Evolutionary conservation across 805 yeast genomes (phyloP).

Genomic region (Teunomyces aglyptinius): DNA sequence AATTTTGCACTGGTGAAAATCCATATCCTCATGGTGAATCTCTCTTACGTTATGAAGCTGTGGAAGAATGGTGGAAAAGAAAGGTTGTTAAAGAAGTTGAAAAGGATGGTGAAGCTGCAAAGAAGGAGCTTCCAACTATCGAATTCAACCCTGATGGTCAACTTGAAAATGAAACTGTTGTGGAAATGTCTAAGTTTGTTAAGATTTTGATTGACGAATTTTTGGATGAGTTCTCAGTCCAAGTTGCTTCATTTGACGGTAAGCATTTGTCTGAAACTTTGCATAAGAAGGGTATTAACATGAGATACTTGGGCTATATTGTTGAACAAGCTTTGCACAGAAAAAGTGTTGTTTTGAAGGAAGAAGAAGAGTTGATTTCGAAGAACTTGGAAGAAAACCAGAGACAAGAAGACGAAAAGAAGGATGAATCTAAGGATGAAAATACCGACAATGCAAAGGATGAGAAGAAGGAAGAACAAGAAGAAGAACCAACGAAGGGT

Average conservation of each 20-base stretch:
- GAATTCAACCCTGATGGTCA: constrained; percentile 76
- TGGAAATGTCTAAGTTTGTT: constrained; percentile 67
- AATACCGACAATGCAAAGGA: constrained; percentile 27
- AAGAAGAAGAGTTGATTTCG: constrained; percentile 17
- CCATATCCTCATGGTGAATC: constrained; percentile 82
- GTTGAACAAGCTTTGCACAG: constrained; percentile 35
- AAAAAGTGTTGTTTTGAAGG: constrained; percentile 15
- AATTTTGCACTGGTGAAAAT: constrained; percentile 43
- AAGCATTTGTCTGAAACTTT: constrained; percentile 61
- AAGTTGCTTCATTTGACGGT: constrained; percentile 79
- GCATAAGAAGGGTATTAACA: constrained; percentile 82
- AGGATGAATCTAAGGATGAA: constrained; percentile 15
- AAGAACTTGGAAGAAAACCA: constrained; percentile 25
- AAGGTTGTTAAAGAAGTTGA: constrained; percentile 54
- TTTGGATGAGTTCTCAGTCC: constrained; percentile 52
- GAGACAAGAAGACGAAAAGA: constrained; percentile 25
- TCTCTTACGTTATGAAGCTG: constrained; percentile 80
- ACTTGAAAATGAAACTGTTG: constrained; percentile 62
- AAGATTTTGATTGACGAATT: constrained; percentile 61
- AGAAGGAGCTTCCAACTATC: constrained; percentile 48
- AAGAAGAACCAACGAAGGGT: constrained; percentile 30
- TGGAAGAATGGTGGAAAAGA: constrained; percentile 84
- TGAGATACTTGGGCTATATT: constrained; percentile 79
- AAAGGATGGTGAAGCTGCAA: constrained; percentile 26
- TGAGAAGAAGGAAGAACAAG: constrained; percentile 21